Conservation (phyloP, 768 basidiomycete species). For the Hysterangium stoloniferum region DNA sequence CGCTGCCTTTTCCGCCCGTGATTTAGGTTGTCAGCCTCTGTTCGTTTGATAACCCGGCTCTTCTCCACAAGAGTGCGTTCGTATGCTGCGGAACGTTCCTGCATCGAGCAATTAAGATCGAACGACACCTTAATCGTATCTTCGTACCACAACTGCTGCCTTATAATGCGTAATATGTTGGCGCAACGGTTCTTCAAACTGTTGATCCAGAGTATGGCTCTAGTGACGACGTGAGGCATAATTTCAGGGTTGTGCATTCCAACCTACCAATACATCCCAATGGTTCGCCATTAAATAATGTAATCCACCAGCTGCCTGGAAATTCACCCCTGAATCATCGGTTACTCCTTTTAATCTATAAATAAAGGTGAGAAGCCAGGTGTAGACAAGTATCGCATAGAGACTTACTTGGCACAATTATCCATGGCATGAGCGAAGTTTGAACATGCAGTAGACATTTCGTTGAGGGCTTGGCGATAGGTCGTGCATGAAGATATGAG, state of each 20-base stretch:
- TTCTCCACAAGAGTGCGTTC: conserved; percentile 77
- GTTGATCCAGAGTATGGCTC: conserved; percentile 82
- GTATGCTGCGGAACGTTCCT: conserved; percentile 83
- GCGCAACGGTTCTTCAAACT: conserved; percentile 84
- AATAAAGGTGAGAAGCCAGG: not conserved
- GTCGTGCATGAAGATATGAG: conserved; percentile 44
- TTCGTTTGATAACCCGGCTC: conserved; percentile 77
- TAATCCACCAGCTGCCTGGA: conserved; percentile 81
- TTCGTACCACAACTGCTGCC: conserved; percentile 55
- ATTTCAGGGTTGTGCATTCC: conserved; percentile 10
- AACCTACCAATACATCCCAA: conserved; percentile 79
- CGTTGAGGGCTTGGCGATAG: conserved; percentile 74
- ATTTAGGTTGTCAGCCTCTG: conserved; percentile 79
- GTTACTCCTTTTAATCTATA: conserved; percentile 67
- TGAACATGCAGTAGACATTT: conserved; percentile 77
- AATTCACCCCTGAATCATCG: conserved; percentile 71
- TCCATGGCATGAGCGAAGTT: conserved; percentile 83
- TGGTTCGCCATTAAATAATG: conserved; percentile 91
- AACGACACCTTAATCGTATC: conserved; percentile 1
- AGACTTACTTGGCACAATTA: conserved; percentile 63
- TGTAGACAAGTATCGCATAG: not conserved
- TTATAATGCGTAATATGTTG: conserved; percentile 79
- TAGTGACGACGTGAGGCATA: conserved; percentile 22
- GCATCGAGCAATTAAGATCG: conserved; percentile 9
- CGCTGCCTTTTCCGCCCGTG: conserved; percentile 55